Base-by-base conservation (phyloP, 2,329 filamentous ascomycete species). In the Penicillium sp. region DNA sequence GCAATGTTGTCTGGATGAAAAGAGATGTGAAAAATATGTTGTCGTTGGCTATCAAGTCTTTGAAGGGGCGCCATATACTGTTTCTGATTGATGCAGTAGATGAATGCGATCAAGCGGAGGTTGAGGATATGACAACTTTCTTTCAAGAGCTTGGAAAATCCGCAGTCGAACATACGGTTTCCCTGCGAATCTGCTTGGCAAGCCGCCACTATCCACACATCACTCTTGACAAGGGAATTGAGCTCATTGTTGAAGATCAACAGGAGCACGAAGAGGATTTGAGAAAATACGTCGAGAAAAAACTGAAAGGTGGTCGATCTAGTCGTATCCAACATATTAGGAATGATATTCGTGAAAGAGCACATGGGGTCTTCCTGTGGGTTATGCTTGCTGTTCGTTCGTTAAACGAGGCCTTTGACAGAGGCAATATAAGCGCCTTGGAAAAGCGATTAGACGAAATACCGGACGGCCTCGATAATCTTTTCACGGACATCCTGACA, bases 401-500 rank as follows among this genome's bases (percentile, higher is more conserved):
- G 1, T 60, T 82, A 0, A 79, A 79, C 36, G 68, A 71, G 37
- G 73, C 75, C 52, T 72, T 62, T 48, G 63, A 63, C 7, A 24
- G 59, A 3, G 68, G 75, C 18, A 61, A 66, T 0, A 56, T 74
- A 0, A 58, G 67, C 19, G 57, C 54, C 0, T 55, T 79, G 5
- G 57, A 62, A 26, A 46, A 70, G 51, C 66, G 64, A 49, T 63
- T 81, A 2, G 16, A 65, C 2, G 71, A 78, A 16, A 72, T 79
- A 21, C 78, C 77, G 0, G 45, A 48, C 4, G 69, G 71, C 0
- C 67, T 87, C 0, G 62, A 74, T 39, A 67, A 79, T 0, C 59
- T 87, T 0, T 86, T 87, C 54, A 70, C 68, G 1, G 68, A 81
- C 11, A 80, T 86, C 0, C 52, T 86, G 3, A 76, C 58, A 0